phyloP scores from a whole-genome alignment of 2,329 filamentous ascomycete genomes.

The Trichoderma brevicompactum region DNA sequence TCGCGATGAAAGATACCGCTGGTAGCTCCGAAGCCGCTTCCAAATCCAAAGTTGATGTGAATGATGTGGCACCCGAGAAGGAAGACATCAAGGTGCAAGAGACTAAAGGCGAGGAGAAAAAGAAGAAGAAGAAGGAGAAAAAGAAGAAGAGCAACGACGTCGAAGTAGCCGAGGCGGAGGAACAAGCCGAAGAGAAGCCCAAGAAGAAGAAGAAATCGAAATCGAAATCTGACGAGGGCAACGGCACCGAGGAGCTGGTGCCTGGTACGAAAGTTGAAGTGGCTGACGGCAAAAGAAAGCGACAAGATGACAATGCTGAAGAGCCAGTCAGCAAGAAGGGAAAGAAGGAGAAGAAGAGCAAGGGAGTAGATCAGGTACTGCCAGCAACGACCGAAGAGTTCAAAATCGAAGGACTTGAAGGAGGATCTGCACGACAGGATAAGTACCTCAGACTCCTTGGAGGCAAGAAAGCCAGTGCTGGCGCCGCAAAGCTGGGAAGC shows the following conservation, averaged over 20 bases:
- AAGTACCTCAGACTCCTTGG: conserved; percentile 64
- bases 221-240: not conserved
- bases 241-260: conserved; percentile 7
- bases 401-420: conserved; percentile 58
- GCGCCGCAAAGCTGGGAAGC: conserved; percentile 30
- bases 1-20: not conserved
- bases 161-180: conserved; percentile 26
- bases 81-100: conserved; percentile 11
- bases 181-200: not conserved
- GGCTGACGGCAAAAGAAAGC: conserved; percentile 28
- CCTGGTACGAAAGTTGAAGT: conserved; percentile 22
- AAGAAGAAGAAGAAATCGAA: conserved; percentile 24
- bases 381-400: conserved; percentile 48
- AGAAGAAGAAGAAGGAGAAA: conserved; percentile 21
- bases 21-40: not conserved
- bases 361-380: conserved; percentile 36
- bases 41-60: not conserved
- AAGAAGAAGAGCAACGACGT: conserved; percentile 19
- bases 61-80: not conserved
- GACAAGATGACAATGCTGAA: conserved; percentile 24
- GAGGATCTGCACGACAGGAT: conserved; percentile 54
- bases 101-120: conserved; percentile 10
- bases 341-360: conserved; percentile 34
- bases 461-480: conserved; percentile 51
- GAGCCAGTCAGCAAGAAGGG: conserved; percentile 31